These are phyloP conservation scores for Komagataella phaffii DNA, from an alignment of 805 yeast species.

Conservation along the genomic window DNA sequence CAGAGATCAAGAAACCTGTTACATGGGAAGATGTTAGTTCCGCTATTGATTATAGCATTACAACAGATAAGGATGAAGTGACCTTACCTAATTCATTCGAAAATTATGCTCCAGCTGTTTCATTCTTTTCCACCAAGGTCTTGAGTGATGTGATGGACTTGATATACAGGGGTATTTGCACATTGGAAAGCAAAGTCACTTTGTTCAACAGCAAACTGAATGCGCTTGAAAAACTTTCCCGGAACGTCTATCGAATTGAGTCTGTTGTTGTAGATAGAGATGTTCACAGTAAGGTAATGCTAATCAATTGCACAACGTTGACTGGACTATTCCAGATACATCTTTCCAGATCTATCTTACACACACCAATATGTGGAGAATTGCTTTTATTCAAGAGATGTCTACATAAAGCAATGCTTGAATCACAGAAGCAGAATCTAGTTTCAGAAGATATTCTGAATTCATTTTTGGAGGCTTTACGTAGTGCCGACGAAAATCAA, in stretches of 20 bases:
- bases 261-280: slow-evolving; percentile 2
- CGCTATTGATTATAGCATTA: not conserved
- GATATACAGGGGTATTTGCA: slow-evolving; percentile 10
- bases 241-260: slow-evolving; percentile 8
- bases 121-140: slow-evolving; percentile 15
- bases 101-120: slow-evolving; percentile 15
- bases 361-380: slow-evolving; percentile 16
- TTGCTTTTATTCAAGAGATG: slow-evolving; percentile 18
- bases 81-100: not conserved
- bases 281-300: slow-evolving; percentile 13
- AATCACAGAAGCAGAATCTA: not conserved
- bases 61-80: slow-evolving; percentile 1
- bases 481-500: slow-evolving; percentile 5
- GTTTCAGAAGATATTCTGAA: not conserved
- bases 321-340: slow-evolving; percentile 18
- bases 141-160: slow-evolving; percentile 23
- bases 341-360: slow-evolving; percentile 14
- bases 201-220: slow-evolving; percentile 13
- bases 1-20: not conserved
- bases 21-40: slow-evolving; percentile 1
- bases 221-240: slow-evolving; percentile 8
- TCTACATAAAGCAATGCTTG: not conserved
- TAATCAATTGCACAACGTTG: slow-evolving; percentile 21
- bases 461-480: slow-evolving; percentile 3
- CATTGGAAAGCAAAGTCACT: slow-evolving; percentile 12